These are phyloP conservation scores for Penicillium tannophilum DNA, from an alignment of 495 filamentous ascomycete species.

Conservation along the genomic window DNA sequence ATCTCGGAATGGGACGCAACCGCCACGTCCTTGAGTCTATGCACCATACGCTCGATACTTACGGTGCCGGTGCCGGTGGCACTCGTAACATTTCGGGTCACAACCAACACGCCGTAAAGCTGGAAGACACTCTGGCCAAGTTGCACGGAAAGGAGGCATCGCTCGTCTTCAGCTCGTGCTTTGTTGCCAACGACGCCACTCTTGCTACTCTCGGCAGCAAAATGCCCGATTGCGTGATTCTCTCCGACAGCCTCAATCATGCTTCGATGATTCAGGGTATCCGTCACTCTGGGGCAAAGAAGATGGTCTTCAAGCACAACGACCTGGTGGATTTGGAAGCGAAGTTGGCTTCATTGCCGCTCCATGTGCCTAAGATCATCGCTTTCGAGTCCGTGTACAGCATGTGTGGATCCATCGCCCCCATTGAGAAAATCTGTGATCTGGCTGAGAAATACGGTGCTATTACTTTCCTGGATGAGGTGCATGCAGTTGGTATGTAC, in stretches of 20 bases:
- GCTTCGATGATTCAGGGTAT: conserved; percentile 99
- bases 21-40: conserved; percentile 82
- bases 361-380: conserved; percentile 91
- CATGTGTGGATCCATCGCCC: conserved; percentile 97
- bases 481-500: conserved; percentile 99
- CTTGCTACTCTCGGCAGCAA: conserved; percentile 95
- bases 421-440: conserved; percentile 93
- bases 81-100: conserved; percentile 98
- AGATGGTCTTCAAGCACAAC: conserved; percentile 99
- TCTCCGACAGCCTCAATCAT: conserved; percentile 95
- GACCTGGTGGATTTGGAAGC: conserved; percentile 85
- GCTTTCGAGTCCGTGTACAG: conserved; percentile 98
- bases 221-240: conserved; percentile 91
- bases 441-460: conserved; percentile 97
- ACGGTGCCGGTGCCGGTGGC: conserved; percentile 93
- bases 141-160: conserved; percentile 90
- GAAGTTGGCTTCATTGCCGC: conserved; percentile 84
- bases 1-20: conserved; percentile 96
- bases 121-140: conserved; percentile 84
- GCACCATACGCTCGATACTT: conserved; percentile 93
- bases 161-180: conserved; percentile 95
- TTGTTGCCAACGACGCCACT: conserved; percentile 97
- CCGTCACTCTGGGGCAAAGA: conserved; percentile 91
- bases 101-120: conserved; percentile 86
- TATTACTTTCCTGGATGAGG: conserved; percentile 96